Evolutionary conservation across 2,329 filamentous ascomycete genomes (phyloP).

Genomic region (Calonectria hongkongensis): DNA sequence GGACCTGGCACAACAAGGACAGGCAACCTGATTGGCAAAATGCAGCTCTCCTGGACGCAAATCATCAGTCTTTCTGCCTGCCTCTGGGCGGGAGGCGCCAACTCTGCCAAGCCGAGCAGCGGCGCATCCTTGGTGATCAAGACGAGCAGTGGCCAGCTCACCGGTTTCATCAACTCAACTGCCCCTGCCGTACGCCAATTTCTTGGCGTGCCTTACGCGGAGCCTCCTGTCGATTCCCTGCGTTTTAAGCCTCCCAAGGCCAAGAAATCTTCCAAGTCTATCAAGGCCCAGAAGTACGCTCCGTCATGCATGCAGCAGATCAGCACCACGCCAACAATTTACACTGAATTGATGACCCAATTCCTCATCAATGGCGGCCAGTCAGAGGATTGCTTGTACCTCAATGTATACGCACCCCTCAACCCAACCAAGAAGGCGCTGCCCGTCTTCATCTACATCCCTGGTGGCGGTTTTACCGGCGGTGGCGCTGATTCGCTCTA

Average conservation of each 20-base stretch:
- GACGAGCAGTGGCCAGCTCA: conserved; percentile 40
- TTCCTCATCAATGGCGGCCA: conserved; percentile 63
- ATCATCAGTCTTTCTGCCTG: conserved; percentile 23
- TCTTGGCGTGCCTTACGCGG: conserved; percentile 72
- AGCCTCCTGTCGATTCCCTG: conserved; percentile 72
- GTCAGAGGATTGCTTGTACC: conserved; percentile 59
- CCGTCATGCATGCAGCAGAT: conserved; percentile 57
- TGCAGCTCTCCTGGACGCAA: conserved; percentile 35
- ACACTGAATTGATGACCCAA: conserved; percentile 59
- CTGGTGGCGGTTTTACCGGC: conserved; percentile 64
- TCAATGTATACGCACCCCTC: conserved; percentile 59
- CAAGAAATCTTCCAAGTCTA: conserved; percentile 48
- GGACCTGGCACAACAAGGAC: neutral
- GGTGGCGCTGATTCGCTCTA: conserved; percentile 69
- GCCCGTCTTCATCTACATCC: conserved; percentile 51
- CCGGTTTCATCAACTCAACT: conserved; percentile 43
- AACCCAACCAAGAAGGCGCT: conserved; percentile 44
- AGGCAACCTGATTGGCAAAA: neutral
- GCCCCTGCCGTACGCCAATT: conserved; percentile 44
- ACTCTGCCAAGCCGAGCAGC: conserved; percentile 31
- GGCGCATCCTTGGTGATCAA: conserved; percentile 34
- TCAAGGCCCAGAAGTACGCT: conserved; percentile 53
- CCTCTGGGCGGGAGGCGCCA: conserved; percentile 23
- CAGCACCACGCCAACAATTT: conserved; percentile 55
- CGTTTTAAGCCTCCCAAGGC: conserved; percentile 63